phyloP scores from a whole-genome alignment of 2,329 filamentous ascomycete genomes.

The Waltergamsia citrina region DNA sequence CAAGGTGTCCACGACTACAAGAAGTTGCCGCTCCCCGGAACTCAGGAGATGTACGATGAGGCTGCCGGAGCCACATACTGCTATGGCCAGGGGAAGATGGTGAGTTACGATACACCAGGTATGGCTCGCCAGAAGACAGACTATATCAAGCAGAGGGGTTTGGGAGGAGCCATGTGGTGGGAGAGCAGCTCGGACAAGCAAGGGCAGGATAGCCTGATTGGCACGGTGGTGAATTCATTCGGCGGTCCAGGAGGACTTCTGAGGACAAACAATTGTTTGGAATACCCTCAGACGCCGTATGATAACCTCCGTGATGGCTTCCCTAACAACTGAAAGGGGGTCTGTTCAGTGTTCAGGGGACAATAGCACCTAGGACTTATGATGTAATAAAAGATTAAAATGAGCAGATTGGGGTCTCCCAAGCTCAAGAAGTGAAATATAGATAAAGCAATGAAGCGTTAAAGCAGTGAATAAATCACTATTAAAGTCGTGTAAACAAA shows the following conservation, averaged over 20 bases:
- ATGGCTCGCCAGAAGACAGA: constrained; percentile 61
- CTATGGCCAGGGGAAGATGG: constrained; percentile 62
- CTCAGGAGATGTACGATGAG: constrained; percentile 54
- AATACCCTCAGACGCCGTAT: constrained; percentile 58
- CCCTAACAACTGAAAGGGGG: constrained; percentile 29
- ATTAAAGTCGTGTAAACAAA: too few species aligned
- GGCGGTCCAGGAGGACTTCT: constrained; percentile 44
- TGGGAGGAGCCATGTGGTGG: constrained; percentile 98
- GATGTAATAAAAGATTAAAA: too few species aligned
- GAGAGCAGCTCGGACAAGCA: constrained; percentile 72
- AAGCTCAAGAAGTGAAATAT: too few species aligned
- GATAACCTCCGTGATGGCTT: constrained; percentile 58
- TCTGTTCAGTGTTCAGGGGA: too few species aligned
- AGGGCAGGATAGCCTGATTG: constrained; percentile 58
- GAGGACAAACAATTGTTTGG: constrained; percentile 46
- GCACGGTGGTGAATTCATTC: constrained; percentile 48
- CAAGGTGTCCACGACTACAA: constrained; percentile 84
- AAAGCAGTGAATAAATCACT: too few species aligned
- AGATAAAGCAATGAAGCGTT: too few species aligned
- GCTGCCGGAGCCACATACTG: constrained; percentile 65
- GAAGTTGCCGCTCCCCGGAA: constrained; percentile 60
- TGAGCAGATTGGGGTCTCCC: too few species aligned
- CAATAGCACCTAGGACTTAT: too few species aligned
- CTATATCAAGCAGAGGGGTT: constrained; percentile 55
- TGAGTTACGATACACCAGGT: constrained; percentile 68